Base-by-base conservation (phyloP, 2,329 filamentous ascomycete genomes). In the Byssothecium circinans region DNA sequence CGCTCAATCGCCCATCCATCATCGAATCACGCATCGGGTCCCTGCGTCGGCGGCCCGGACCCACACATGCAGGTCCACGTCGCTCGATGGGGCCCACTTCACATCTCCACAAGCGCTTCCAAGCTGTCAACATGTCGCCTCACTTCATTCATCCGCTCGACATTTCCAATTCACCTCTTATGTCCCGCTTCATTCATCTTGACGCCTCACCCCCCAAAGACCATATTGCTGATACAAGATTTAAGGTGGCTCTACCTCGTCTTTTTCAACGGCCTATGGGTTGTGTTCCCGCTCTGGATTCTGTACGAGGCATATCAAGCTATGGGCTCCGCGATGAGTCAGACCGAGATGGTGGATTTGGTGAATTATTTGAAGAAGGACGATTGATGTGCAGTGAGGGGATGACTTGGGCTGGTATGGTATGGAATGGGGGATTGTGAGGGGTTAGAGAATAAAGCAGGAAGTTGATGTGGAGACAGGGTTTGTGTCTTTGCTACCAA, bases 201-300 rank as follows among this genome's bases (percentile, higher is more conserved):
- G n/a, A n/a, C n/a, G n/a, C n/a, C n/a, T n/a, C n/a, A n/a, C n/a
- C n/a, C n/a, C n/a, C n/a, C 5, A 36, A n/a, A 36, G 5, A 19
- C 8, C 17, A 35, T 33, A 41, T 42, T 12, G 15, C 20, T 20
- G 27, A 45, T 11, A 11, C 12, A 11, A 14, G 33, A 15, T 23
- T 15, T 25, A 37, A 74, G 72, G 17, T 85, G 82, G 80, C 67
- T 86, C 10, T 86, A 86, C 57, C 67, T 86, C 53, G 67, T 80
- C 49, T 84, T 85, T 67, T 86, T 86, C 70, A 86, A 86, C 60
- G 79, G 74, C 15, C 68, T 86, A 3, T 85, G 82, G 82, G 82
- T 85, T 14, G 75, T 76, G 52, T 74, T 84, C 49, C 81, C 82
- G 1, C 50, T 78, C 17, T 84, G 80, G 80, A 76, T 83, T 33